Evolutionary conservation across 495 filamentous ascomycete genomes (phyloP).

Genomic region (Penicillium dipodomyicola): DNA sequence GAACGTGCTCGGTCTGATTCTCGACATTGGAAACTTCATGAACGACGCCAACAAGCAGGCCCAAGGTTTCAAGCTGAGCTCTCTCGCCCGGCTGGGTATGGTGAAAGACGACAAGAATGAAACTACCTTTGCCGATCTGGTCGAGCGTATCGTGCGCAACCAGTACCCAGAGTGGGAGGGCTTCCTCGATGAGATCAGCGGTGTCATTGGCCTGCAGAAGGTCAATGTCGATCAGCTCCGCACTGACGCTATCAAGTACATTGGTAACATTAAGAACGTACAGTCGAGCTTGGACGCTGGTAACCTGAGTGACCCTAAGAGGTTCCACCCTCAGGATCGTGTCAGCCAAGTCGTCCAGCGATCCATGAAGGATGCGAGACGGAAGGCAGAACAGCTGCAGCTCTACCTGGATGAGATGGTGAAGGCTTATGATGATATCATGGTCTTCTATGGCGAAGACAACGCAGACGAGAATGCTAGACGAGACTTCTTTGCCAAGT

Average conservation of each 20-base stretch:
- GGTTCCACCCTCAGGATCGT: slow-evolving; percentile 96
- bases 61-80: slow-evolving; percentile 94
- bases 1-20: slow-evolving; percentile 91
- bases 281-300: slow-evolving; percentile 88
- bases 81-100: slow-evolving; percentile 91
- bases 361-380: slow-evolving; percentile 91
- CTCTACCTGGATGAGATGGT: slow-evolving; percentile 92
- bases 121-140: slow-evolving; percentile 89
- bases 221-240: slow-evolving; percentile 92
- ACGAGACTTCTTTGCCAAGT: slow-evolving; percentile 92
- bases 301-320: slow-evolving; percentile 93
- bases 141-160: slow-evolving; percentile 94
- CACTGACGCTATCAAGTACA: slow-evolving; percentile 86
- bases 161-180: slow-evolving; percentile 95
- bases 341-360: slow-evolving; percentile 88
- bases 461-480: slow-evolving; percentile 88
- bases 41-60: slow-evolving; percentile 99
- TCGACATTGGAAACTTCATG: slow-evolving; percentile 99
- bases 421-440: slow-evolving; percentile 88
- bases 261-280: slow-evolving; percentile 90
- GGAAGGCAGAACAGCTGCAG: slow-evolving; percentile 95
- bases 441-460: slow-evolving; percentile 96
- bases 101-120: slow-evolving; percentile 99
- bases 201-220: slow-evolving; percentile 82
- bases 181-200: slow-evolving; percentile 80